Conservation (phyloP, 2,329 filamentous ascomycete species). For the Epicoccum sorghinum region DNA sequence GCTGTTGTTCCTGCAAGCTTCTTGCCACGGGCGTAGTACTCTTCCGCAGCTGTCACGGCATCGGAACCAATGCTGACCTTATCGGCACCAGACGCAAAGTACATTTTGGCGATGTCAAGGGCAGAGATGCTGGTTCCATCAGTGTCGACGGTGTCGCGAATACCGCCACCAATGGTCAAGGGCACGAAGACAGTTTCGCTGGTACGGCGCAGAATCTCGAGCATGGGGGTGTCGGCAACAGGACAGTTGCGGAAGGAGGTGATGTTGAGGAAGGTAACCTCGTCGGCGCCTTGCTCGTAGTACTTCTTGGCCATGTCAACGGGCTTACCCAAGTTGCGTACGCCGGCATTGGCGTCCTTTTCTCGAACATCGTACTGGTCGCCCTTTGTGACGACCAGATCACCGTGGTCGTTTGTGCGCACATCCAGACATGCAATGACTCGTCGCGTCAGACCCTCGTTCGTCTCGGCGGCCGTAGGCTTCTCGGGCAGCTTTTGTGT, state of each 20-base stretch:
- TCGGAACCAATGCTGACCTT: constrained; percentile 98
- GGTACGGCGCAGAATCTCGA: constrained; percentile 85
- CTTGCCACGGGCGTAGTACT: constrained; percentile 76
- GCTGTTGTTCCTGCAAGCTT: constrained; percentile 80
- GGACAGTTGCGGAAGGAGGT: constrained; percentile 97
- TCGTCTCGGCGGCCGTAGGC: constrained; percentile 36
- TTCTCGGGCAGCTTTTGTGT: constrained; percentile 59
- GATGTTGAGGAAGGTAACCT: constrained; percentile 98
- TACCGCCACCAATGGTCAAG: constrained; percentile 92
- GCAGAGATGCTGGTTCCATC: constrained; percentile 87
- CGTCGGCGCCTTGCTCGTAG: constrained; percentile 95
- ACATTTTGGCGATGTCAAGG: constrained; percentile 91
- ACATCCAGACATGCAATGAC: constrained; percentile 97
- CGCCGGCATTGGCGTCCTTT: constrained; percentile 69
- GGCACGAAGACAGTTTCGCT: constrained; percentile 95
- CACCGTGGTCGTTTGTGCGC: constrained; percentile 89
- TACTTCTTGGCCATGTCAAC: constrained; percentile 93
- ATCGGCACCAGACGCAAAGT: constrained; percentile 96
- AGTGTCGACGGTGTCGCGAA: constrained; percentile 87
- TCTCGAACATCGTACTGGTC: constrained; percentile 99
- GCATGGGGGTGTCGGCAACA: constrained; percentile 90
- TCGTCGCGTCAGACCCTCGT: constrained; percentile 82
- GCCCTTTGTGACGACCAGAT: constrained; percentile 96
- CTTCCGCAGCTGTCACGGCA: constrained; percentile 89
- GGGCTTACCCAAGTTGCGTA: constrained; percentile 94